Percentiles rank a stretch among this genome's conserved stretches.
These are phyloP conservation scores for Herpetomonas tarakana DNA, from an alignment of 208 protist species.

Conservation along the genomic window DNA sequence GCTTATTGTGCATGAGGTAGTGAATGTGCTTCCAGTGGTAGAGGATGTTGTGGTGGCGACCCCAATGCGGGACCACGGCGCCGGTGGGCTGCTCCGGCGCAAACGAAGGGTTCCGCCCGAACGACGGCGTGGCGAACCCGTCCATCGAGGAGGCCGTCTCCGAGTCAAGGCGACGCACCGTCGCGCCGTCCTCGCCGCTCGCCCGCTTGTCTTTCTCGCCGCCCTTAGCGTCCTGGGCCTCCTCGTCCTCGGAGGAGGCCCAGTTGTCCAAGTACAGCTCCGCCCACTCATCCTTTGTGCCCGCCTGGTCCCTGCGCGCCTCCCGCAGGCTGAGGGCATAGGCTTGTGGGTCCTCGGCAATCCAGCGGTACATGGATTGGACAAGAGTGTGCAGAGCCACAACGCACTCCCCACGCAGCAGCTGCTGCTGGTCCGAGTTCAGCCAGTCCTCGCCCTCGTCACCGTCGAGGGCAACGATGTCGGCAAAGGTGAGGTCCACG, in stretches of 20 bases:
- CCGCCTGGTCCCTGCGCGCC: background rate
- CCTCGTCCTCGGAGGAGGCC: constrained; percentile 16
- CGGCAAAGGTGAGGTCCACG: constrained; percentile 51
- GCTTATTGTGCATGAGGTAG: constrained; percentile 73
- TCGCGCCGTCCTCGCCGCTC: background rate
- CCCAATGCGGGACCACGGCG: constrained; percentile 14
- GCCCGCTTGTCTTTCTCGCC: constrained; percentile 2
- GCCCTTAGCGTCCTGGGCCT: constrained; percentile 6
- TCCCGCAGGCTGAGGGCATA: constrained; percentile 28
- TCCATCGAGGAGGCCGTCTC: background rate
- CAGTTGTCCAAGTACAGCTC: constrained; percentile 47
- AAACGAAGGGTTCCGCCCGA: constrained; percentile 7
- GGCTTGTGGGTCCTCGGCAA: constrained; percentile 65
- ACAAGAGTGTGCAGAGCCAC: constrained; percentile 57
- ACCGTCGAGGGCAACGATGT: constrained; percentile 23
- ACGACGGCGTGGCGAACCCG: constrained; percentile 2
- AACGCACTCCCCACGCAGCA: constrained; percentile 69
- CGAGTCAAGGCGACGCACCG: background rate
- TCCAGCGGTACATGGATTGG: constrained; percentile 68
- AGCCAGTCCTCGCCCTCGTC: constrained; percentile 42
- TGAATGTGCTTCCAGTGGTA: constrained; percentile 92
- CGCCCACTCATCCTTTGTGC: constrained; percentile 7
- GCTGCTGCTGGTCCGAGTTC: constrained; percentile 71
- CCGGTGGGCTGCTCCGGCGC: background rate
- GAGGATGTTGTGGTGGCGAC: constrained; percentile 26